A percentile compares a stretch with the other conserved stretches of the same genome.
Evolutionary conservation across 2,329 filamentous ascomycete species (phyloP).

Genomic region (Aspergillus piperis): DNA sequence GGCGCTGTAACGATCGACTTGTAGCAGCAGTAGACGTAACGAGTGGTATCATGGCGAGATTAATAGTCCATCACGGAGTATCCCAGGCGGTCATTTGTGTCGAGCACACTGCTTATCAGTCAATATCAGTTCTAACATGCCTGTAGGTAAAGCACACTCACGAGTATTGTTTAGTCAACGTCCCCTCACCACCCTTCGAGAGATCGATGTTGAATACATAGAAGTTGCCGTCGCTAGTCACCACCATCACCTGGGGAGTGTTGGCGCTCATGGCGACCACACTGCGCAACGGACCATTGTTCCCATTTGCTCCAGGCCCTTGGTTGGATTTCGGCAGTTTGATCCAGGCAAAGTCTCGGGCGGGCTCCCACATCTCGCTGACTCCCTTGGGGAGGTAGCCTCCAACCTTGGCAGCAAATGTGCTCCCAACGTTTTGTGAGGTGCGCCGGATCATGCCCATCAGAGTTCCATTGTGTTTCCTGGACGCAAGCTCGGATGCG

Average conservation of each 20-base stretch:
- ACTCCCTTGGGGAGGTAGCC: conserved; percentile 92
- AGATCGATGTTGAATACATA: conserved; percentile 95
- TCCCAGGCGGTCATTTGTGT: conserved; percentile 47
- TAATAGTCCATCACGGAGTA: conserved; percentile 39
- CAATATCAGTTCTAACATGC: conserved; percentile 7
- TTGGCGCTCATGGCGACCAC: conserved; percentile 98
- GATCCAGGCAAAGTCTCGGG: conserved; percentile 93
- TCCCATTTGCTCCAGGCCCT: conserved; percentile 38
- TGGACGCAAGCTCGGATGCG: conserved; percentile 37
- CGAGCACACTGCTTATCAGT: conserved; percentile 40
- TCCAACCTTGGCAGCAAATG: conserved; percentile 83
- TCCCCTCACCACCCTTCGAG: conserved; percentile 90
- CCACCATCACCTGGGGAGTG: conserved; percentile 95
- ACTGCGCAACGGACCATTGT: conserved; percentile 67
- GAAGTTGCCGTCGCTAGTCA: conserved; percentile 92
- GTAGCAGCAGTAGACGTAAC: conserved; percentile 1
- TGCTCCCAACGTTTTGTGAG: conserved; percentile 88
- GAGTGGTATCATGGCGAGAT: conserved; percentile 19
- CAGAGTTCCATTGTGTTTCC: conserved; percentile 70
- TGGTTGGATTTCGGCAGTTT: conserved; percentile 71
- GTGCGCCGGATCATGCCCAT: conserved; percentile 91
- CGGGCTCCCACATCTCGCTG: conserved; percentile 96
- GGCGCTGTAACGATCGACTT: neutral
- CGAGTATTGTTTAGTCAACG: conserved; percentile 89
- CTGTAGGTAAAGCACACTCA: conserved; percentile 53